Evolutionary conservation across 2,329 filamentous ascomycete species (phyloP).

Genomic region (Pleomassaria siparia): DNA sequence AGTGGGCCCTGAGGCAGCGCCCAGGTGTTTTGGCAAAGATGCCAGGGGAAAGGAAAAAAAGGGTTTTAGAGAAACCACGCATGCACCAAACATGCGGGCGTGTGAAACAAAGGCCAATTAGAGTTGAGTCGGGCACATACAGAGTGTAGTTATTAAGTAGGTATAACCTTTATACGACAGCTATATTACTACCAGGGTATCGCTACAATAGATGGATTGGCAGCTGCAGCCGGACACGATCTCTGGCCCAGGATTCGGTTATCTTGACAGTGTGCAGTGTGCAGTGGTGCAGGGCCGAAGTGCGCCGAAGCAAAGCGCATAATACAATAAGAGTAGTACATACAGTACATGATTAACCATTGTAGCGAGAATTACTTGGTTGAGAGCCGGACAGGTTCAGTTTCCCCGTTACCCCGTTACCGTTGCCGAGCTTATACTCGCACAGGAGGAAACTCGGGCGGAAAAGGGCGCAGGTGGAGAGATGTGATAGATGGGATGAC

Average conservation of each 20-base stretch:
- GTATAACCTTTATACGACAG: no score
- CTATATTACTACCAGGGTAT: no score
- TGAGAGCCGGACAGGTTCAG: no score
- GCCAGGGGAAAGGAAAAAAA: not conserved
- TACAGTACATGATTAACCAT: no score
- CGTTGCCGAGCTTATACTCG: conserved; percentile 25
- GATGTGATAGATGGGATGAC: no score
- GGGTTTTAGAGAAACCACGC: not conserved
- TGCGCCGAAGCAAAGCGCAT: conserved; percentile 32
- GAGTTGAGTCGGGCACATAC: not conserved
- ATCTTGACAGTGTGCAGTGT: conserved; percentile 3
- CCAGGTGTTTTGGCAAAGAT: not conserved
- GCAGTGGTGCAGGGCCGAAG: conserved; percentile 6
- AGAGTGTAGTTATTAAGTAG: no score
- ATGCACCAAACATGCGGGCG: not conserved
- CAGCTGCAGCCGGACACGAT: not conserved
- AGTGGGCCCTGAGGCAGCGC: conserved; percentile 3
- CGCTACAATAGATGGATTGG: not conserved
- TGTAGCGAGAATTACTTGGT: no score
- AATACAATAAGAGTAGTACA: no score
- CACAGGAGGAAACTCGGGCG: conserved; percentile 8
- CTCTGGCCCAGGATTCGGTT: conserved; percentile 15
- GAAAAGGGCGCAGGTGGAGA: conserved; percentile 20
- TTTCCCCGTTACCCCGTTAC: conserved; percentile 13
- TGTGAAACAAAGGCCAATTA: conserved; percentile 1